Percentiles rank a stretch among this genome's conserved stretches.
Evolutionary conservation across 169 alveolate genomes (phyloP).

Genomic region (Theileria equi): DNA sequence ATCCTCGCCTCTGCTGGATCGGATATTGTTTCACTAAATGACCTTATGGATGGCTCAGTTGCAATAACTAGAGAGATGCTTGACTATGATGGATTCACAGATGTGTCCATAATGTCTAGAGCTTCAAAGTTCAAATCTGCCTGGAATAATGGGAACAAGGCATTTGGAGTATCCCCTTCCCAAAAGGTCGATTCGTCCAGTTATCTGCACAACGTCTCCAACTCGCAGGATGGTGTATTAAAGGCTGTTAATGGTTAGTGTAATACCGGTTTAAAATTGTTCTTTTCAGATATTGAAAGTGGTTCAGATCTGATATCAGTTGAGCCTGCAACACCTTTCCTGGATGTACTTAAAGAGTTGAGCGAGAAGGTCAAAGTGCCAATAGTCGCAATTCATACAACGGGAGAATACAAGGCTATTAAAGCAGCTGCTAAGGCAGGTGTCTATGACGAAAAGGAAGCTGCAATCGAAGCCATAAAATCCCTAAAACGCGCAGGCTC

Average conservation of each 20-base stretch:
- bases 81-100: conserved; percentile 57
- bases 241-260: conserved; percentile 31
- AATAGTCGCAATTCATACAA: conserved; percentile 66
- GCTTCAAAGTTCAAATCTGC: conserved; percentile 48
- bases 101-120: conserved; percentile 40
- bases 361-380: conserved; percentile 57
- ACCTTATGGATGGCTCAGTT: conserved; percentile 43
- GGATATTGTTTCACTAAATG: conserved; percentile 43
- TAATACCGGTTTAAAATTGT: not conserved
- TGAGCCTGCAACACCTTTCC: conserved; percentile 66
- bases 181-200: conserved; percentile 23
- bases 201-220: conserved; percentile 44
- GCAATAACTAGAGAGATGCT: conserved; percentile 42
- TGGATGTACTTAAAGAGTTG: conserved; percentile 58
- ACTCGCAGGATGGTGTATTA: conserved; percentile 12
- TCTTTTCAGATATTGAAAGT: conserved; percentile 58
- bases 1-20: conserved; percentile 52
- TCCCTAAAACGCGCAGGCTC: conserved; percentile 87
- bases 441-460: conserved; percentile 72
- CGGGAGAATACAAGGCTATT: conserved; percentile 70
- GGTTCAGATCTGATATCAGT: conserved; percentile 72
- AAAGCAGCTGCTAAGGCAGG: conserved; percentile 60
- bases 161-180: conserved; percentile 28
- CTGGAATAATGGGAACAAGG: conserved; percentile 1
- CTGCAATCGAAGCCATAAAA: conserved; percentile 77